phyloP scores from a whole-genome alignment of 2,329 filamentous ascomycete species.

The Phyllosticta citriasiana region DNA sequence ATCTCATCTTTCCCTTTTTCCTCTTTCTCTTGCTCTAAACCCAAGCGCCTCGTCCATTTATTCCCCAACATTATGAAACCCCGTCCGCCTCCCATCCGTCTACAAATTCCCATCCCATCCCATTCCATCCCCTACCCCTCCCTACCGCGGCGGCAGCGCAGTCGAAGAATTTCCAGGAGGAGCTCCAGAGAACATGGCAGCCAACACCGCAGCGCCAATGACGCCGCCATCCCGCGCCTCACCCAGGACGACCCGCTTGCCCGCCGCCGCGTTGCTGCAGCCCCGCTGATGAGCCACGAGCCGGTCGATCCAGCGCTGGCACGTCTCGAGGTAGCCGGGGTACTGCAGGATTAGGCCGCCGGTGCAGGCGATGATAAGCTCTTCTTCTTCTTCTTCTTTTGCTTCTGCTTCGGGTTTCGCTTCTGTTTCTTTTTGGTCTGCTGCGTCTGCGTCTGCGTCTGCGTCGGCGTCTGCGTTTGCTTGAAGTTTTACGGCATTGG shows the following conservation, averaged over 20 bases:
- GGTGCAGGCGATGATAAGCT: slow-evolving; percentile 69
- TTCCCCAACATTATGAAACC: too few relatives aligned
- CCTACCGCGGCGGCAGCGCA: too few relatives aligned
- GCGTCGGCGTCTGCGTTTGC: background rate
- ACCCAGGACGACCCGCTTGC: slow-evolving; percentile 40
- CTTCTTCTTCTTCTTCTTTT: slow-evolving; percentile 40
- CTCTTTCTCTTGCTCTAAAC: too few relatives aligned
- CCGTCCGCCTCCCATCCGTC: too few relatives aligned
- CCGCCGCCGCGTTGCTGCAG: background rate
- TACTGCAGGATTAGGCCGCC: slow-evolving; percentile 74
- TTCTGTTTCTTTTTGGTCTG: background rate
- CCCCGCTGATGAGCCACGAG: slow-evolving; percentile 28
- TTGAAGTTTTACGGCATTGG: background rate
- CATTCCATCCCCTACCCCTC: too few relatives aligned
- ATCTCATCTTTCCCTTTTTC: too few relatives aligned
- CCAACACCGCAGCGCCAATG: slow-evolving; percentile 45
- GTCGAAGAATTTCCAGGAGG: too few relatives aligned
- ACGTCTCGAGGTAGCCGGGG: slow-evolving; percentile 61
- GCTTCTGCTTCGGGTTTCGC: background rate
- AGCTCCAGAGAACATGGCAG: slow-evolving; percentile 29
- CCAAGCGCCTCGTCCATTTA: too few relatives aligned
- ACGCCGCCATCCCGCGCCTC: slow-evolving; percentile 46
- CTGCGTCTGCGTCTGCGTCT: too few relatives aligned
- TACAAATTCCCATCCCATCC: too few relatives aligned
- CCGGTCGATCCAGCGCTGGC: slow-evolving; percentile 56